phyloP scores from a whole-genome alignment of 768 basidiomycete species.

The Boletus speciosus region DNA sequence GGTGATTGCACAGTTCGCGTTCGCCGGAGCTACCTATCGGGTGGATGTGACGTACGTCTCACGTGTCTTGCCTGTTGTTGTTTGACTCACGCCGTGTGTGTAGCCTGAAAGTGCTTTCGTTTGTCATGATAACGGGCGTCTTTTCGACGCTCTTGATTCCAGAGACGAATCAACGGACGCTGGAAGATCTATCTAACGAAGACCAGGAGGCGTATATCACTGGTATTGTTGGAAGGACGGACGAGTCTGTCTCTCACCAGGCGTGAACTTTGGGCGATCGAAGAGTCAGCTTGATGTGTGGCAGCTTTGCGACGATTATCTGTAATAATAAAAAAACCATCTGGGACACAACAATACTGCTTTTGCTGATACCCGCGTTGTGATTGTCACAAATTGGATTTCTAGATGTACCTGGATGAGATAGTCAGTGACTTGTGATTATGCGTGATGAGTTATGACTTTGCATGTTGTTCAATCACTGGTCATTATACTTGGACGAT shows the following conservation, averaged over 20 bases:
- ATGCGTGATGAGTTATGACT: no score
- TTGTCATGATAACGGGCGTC: conserved; percentile 80
- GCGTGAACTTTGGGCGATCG: background rate
- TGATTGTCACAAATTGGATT: no score
- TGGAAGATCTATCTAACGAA: conserved; percentile 71
- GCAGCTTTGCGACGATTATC: background rate
- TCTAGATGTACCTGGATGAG: no score
- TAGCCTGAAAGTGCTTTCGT: conserved; percentile 65
- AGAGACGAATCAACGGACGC: conserved; percentile 60
- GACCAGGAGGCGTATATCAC: background rate
- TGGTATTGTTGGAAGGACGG: background rate
- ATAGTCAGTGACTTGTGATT: no score
- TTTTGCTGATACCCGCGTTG: no score
- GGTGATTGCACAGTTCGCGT: conserved; percentile 61
- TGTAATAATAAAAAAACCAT: conserved; percentile 41
- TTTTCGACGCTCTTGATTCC: conserved; percentile 73
- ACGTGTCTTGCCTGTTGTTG: background rate
- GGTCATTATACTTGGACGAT: background rate
- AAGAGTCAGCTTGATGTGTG: background rate
- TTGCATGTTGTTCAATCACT: background rate
- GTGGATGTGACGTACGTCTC: background rate
- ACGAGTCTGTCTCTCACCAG: background rate
- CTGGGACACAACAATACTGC: no score
- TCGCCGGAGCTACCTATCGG: background rate
- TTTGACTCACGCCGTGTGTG: background rate